Percentiles rank a stretch among this genome's conserved stretches.
phyloP scores from a whole-genome alignment of 116 monocot genomes.

The Cymodocea nodosa region DNA sequence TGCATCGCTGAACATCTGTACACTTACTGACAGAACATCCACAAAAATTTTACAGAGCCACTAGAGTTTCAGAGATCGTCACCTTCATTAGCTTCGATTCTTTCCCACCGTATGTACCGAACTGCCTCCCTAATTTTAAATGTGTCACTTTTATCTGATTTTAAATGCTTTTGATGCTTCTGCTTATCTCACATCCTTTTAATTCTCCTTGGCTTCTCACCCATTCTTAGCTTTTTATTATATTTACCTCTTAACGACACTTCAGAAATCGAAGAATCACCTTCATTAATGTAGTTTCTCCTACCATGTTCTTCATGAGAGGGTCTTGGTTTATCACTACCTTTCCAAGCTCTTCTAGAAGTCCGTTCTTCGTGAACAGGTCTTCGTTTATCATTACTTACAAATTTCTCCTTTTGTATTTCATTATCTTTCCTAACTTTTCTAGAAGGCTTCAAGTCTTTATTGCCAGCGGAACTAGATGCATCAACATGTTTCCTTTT shows the following conservation, averaged over 20 bases:
- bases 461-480: neutral
- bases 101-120: too few species aligned
- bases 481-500: conserved; percentile 8
- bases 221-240: neutral
- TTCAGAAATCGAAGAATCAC: neutral
- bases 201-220: neutral
- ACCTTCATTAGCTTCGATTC: too few species aligned
- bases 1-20: too few species aligned
- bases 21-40: too few species aligned
- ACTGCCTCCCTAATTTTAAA: too few species aligned
- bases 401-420: too few species aligned
- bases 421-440: too few species aligned
- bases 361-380: neutral
- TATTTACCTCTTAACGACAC: neutral
- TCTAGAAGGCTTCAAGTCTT: neutral
- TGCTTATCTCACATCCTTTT: neutral
- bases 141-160: too few species aligned
- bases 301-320: neutral
- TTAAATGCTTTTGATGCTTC: neutral
- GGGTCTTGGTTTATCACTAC: neutral
- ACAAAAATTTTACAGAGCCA: too few species aligned
- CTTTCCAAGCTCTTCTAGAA: neutral
- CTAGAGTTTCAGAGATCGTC: too few species aligned
- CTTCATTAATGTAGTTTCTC: neutral
- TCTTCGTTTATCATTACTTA: too few species aligned